Evolutionary conservation across 2,329 filamentous ascomycete species (phyloP).

Genomic region (Neurospora sp.): DNA sequence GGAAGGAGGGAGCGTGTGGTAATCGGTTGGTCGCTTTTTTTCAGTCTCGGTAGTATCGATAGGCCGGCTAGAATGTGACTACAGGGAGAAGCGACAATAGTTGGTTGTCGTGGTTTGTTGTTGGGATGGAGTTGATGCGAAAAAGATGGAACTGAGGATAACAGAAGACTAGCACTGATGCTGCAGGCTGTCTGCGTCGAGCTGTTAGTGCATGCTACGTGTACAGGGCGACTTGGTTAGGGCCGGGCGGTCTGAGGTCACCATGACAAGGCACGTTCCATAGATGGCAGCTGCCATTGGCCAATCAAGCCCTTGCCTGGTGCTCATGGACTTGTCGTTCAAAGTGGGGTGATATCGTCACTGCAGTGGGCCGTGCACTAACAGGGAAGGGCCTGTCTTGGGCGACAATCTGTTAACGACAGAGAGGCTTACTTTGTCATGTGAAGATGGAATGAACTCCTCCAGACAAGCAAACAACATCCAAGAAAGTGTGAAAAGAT

Average conservation of each 20-base stretch:
- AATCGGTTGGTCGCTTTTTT: not conserved
- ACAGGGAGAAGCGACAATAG: not conserved
- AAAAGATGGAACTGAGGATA: not conserved
- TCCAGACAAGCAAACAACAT: not conserved
- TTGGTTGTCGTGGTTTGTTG: not conserved
- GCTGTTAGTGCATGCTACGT: not conserved
- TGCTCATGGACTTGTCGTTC: not conserved
- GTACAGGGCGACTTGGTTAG: not conserved
- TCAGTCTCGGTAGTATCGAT: not conserved
- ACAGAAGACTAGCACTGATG: not conserved
- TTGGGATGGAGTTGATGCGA: not conserved
- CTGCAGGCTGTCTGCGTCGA: not conserved
- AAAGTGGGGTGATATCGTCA: not conserved
- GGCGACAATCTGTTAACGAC: not conserved
- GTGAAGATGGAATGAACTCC: not conserved
- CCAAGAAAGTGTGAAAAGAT: too few species aligned
- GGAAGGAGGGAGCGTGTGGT: not conserved
- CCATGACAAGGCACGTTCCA: conserved; percentile 10
- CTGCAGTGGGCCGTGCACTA: not conserved
- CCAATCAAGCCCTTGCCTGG: conserved; percentile 6
- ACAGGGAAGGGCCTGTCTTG: not conserved
- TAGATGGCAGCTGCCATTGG: conserved; percentile 11
- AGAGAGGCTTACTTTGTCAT: not conserved
- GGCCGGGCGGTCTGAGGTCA: conserved; percentile 1
- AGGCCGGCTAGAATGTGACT: not conserved